Conservation (phyloP, 148 eudicot species). For the Rhododendron simsii region DNA sequence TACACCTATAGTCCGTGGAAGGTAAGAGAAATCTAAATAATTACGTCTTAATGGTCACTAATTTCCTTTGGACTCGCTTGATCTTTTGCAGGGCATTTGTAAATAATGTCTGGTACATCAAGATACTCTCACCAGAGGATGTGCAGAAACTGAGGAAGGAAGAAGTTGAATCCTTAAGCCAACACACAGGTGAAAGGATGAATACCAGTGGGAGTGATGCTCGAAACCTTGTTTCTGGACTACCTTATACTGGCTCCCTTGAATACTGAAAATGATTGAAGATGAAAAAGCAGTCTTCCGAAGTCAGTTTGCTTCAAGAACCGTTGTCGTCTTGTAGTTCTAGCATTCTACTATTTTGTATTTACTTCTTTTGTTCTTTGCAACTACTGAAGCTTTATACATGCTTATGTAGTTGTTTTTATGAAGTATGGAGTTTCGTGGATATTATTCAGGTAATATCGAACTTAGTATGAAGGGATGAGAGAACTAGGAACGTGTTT, state of each 20-base stretch:
- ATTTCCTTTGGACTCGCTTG: neutral
- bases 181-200: constrained; percentile 29
- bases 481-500: neutral
- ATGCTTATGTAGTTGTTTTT: neutral
- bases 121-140: constrained; percentile 99
- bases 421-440: neutral
- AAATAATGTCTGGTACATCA: constrained; percentile 92
- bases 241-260: constrained; percentile 39
- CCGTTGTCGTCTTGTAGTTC: neutral
- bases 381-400: neutral
- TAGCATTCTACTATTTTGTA: neutral
- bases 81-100: constrained; percentile 74
- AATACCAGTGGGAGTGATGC: constrained; percentile 26
- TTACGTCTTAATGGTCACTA: neutral
- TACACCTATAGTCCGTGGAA: neutral
- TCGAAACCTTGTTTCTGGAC: constrained; percentile 34
- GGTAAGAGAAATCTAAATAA: neutral
- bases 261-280: constrained; percentile 27
- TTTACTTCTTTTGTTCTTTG: neutral
- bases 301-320: neutral
- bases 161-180: constrained; percentile 43
- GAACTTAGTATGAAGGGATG: neutral
- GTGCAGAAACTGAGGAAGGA: constrained; percentile 69
- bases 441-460: neutral
- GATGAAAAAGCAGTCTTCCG: neutral